Evolutionary conservation across 148 eudicot genomes (phyloP).

Genomic region (Dianthus caryophyllus): DNA sequence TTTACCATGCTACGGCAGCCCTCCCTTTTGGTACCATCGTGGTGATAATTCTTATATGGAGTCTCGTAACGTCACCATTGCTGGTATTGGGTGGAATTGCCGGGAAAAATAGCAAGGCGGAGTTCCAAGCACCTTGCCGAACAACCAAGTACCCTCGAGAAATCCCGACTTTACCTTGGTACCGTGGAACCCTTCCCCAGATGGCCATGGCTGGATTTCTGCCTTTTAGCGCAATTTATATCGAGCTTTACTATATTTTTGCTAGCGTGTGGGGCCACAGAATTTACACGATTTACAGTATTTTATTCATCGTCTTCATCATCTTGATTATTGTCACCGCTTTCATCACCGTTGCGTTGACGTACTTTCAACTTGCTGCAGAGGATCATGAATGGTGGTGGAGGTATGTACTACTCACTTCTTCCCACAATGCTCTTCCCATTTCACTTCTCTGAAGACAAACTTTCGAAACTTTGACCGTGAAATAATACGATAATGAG

Average conservation of each 20-base stretch:
- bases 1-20: slow-evolving; percentile 32
- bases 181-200: slow-evolving; percentile 30
- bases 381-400: slow-evolving; percentile 39
- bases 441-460: no score
- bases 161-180: slow-evolving; percentile 29
- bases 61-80: slow-evolving; percentile 30
- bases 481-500: no score
- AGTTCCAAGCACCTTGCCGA: slow-evolving; percentile 37
- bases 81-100: slow-evolving; percentile 34
- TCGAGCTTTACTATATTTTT: slow-evolving; percentile 34
- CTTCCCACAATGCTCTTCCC: no score
- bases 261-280: slow-evolving; percentile 41
- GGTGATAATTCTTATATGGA: slow-evolving; percentile 32
- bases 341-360: slow-evolving; percentile 34
- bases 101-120: slow-evolving; percentile 36
- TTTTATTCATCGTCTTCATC: slow-evolving; percentile 33
- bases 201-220: slow-evolving; percentile 38
- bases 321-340: slow-evolving; percentile 35
- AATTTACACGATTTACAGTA: slow-evolving; percentile 32
- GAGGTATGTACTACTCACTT: slow-evolving; percentile 24
- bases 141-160: slow-evolving; percentile 35
- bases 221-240: slow-evolving; percentile 33
- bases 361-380: slow-evolving; percentile 38
- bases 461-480: no score
- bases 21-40: slow-evolving; percentile 35